Evolutionary conservation across 2,329 filamentous ascomycete species (phyloP), one percentile per base, ranked within the genome.

Genomic region (Knufia fluminis): DNA sequence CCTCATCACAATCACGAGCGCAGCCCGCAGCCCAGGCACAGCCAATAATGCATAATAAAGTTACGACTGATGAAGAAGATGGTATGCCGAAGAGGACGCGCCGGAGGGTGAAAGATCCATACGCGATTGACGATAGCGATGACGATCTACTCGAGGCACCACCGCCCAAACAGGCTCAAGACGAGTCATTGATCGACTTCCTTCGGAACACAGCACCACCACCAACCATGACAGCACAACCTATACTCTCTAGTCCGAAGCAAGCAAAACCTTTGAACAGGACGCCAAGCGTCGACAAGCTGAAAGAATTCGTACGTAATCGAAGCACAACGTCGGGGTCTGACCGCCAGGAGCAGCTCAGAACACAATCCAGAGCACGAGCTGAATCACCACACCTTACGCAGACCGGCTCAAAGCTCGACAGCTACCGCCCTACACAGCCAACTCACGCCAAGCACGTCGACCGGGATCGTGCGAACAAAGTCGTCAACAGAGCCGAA

Each of bases 81-180:
- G 75, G 81, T 62, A 57, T 57, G 44, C 83, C 86, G 3, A 77
- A 79, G 58, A 79, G 85, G 48, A 94, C 86, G 61, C 86, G 83
- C 39, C 79, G 83, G 40, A 81, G 87, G 23, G 80, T 89, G 46
- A 85, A 79, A 50, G 92, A 98, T 60, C 92, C 91, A 0, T 97
- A 97, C 57, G 87, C 89, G n/a, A 87, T 97, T 55, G 90, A 96
- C 61, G 72, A 81, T 24, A 70, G 71, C 47, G 85, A 82, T 59
- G 83, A 87, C 49, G 79, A 85, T 48, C 17, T 46, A 12, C 73
- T 82, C 7, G 76, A 79, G 12, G 75, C 81, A 1, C 63, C 66
- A 47, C 63, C 63, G 7, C 57, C 60, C 36, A 63, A 65, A n/a
- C 51, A 50, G 23, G 41, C 52, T 42, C 60, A 69, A 17, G 69